Base-by-base conservation (phyloP, 805 yeast genomes). In the Schizosaccharomyces japonicus region DNA sequence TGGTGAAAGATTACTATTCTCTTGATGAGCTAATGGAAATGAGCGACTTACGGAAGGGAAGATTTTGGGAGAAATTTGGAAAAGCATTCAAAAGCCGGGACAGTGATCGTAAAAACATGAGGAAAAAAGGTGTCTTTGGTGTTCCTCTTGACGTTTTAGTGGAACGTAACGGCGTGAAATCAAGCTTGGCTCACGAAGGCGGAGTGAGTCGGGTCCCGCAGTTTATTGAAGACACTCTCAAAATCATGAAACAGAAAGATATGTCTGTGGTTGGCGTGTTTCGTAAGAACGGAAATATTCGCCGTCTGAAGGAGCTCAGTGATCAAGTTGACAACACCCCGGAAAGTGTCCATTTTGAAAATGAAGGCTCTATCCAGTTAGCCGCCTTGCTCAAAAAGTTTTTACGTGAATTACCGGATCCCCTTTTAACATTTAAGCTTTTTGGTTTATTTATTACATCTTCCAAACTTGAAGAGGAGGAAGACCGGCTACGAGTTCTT, bases 201-300 rank as follows among this genome's bases (percentile, higher is more conserved):
- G 66, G 76, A 1, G 76, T 76, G 53, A 69, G 90, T 39, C 70
- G 76, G 32, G 79, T 90, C 39, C 99, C 99, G 0, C 69, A 81
- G 45, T 66, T 90, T 33, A 69, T 90, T 39, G 96, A 87, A 56
- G 96, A 90, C 56, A 65, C 85, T 15, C 74, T 90, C 31, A 71
- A 74, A 28, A 80, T 93, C 0, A 71, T 90, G 66, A 72, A 81
- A 48, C 87, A 79, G 50, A 83, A 81, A 51, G 54, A 52, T 44
- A 75, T 90, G 79, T 81, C 95, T 2, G 84, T 64, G 7, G 98
- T 90, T 61, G 98, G 98, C 50, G 78, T 90, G 3, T 90, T 90
- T 70, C 73, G 99, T 56, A 79, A 85, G 58, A 90, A 90, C 58
- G 99, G 99, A 57, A 90, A 90, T 58, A 85, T 90, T 57, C 75